These are phyloP conservation scores for Rhododendron griersonianum DNA, from an alignment of 148 eudicot species.

Conservation along the genomic window DNA sequence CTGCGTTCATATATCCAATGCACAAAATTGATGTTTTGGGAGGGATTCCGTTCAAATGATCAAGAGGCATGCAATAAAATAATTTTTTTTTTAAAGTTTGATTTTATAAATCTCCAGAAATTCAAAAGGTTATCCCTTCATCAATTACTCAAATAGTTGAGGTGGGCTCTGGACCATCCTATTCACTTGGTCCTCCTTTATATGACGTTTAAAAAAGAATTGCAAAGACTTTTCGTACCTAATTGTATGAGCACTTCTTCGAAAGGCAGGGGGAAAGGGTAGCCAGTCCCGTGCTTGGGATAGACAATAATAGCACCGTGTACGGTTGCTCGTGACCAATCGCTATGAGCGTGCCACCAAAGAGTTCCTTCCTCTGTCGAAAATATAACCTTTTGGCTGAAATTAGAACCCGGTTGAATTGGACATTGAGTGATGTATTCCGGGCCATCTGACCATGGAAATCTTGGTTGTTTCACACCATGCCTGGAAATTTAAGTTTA, in stretches of 20 bases:
- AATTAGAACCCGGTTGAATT: slow-evolving; percentile 11
- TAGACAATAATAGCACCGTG: slow-evolving; percentile 16
- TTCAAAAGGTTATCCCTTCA: neutral
- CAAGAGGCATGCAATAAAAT: neutral
- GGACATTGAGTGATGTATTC: slow-evolving; percentile 20
- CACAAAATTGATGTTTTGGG: neutral
- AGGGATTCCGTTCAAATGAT: neutral
- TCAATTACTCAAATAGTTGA: neutral
- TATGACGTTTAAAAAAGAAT: neutral
- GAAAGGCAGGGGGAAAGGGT: slow-evolving; percentile 11
- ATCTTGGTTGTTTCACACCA: slow-evolving; percentile 15
- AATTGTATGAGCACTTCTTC: slow-evolving; percentile 3
- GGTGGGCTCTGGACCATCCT: neutral
- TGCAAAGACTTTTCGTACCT: neutral
- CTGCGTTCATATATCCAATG: neutral
- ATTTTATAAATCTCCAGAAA: neutral
- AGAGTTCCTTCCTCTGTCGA: slow-evolving; percentile 14
- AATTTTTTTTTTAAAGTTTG: neutral
- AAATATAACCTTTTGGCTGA: slow-evolving; percentile 9
- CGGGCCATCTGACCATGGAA: slow-evolving; percentile 18
- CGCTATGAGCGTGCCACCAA: slow-evolving; percentile 7
- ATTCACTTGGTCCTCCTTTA: neutral
- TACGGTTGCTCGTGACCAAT: slow-evolving; percentile 15
- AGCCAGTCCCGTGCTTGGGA: slow-evolving; percentile 8
- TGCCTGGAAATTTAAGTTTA: slow-evolving; percentile 9